phyloP scores from a whole-genome alignment of 2,329 filamentous ascomycete species.

The Teratosphaeria zuluensis region DNA sequence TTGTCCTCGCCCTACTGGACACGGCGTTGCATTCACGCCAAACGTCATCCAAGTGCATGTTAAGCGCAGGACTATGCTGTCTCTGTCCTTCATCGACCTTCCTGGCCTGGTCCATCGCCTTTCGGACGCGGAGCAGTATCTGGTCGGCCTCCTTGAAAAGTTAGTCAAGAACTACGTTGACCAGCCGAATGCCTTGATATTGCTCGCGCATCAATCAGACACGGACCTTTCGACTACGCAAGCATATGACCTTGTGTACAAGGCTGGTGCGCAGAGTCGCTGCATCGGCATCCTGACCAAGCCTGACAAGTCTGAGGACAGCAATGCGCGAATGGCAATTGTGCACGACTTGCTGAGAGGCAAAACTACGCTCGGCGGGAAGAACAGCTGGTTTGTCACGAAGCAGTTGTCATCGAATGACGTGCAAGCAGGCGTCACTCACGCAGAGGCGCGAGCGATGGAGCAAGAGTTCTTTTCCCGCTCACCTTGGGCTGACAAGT shows the following conservation, averaged over 20 bases:
- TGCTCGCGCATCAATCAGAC: conserved; percentile 60
- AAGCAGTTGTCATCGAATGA: conserved; percentile 47
- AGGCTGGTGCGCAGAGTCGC: conserved; percentile 31
- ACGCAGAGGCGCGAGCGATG: conserved; percentile 37
- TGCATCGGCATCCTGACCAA: conserved; percentile 63
- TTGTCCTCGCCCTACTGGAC: not conserved
- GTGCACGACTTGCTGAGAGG: conserved; percentile 40
- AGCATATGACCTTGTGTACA: conserved; percentile 52
- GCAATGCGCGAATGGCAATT: conserved; percentile 14
- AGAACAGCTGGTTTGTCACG: conserved; percentile 68
- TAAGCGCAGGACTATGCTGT: conserved; percentile 58
- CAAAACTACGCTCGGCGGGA: conserved; percentile 43
- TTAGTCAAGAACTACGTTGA: conserved; percentile 61
- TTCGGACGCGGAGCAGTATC: conserved; percentile 53
- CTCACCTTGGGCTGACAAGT: conserved; percentile 36
- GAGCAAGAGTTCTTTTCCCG: conserved; percentile 44
- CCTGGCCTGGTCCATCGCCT: conserved; percentile 71
- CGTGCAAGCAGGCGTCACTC: conserved; percentile 24
- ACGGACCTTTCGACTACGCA: conserved; percentile 67
- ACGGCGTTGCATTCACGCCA: conserved; percentile 62
- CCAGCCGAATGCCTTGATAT: conserved; percentile 60
- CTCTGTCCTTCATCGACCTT: conserved; percentile 75
- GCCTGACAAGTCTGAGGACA: conserved; percentile 56
- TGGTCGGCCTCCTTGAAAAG: conserved; percentile 61
- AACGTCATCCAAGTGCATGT: conserved; percentile 74